phyloP scores from a whole-genome alignment of 1,139 yeast genomes.

The Saccharomycopsis phalli region DNA sequence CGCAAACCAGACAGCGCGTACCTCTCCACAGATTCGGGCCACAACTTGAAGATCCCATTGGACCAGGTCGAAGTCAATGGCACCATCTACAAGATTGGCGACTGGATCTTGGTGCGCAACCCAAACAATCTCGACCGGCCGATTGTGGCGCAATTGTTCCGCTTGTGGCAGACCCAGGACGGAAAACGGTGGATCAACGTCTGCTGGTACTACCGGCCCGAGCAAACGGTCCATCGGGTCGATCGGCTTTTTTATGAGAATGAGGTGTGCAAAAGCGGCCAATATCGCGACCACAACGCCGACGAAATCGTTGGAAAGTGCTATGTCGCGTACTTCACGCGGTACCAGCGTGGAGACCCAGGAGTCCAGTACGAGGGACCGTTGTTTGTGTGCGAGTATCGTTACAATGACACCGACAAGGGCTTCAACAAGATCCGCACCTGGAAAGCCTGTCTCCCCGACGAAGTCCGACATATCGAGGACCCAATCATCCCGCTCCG shows the following conservation, averaged over 20 bases:
- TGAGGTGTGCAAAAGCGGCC: constrained; percentile 95
- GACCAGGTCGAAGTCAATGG: constrained; percentile 69
- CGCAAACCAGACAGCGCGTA: constrained; percentile 76
- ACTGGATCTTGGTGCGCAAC: constrained; percentile 84
- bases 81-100: constrained; percentile 75
- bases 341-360: constrained; percentile 92
- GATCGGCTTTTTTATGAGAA: constrained; percentile 85
- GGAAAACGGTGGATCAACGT: constrained; percentile 85
- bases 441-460: constrained; percentile 98
- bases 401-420: constrained; percentile 86
- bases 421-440: constrained; percentile 91
- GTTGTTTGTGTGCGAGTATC: constrained; percentile 86
- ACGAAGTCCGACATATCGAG: constrained; percentile 78
- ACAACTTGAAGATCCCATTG: constrained; percentile 55
- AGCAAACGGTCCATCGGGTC: constrained; percentile 89
- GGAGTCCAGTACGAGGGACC: constrained; percentile 74
- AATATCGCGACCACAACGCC: constrained; percentile 86
- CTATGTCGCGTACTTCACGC: constrained; percentile 87
- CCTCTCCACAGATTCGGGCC: constrained; percentile 52
- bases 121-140: constrained; percentile 86
- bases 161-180: constrained; percentile 79
- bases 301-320: constrained; percentile 89
- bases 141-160: constrained; percentile 85
- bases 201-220: constrained; percentile 97
- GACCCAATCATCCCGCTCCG: constrained; percentile 69